Conservation (phyloP, 495 filamentous ascomycete species). For the Bryoglossum gracile region DNA sequence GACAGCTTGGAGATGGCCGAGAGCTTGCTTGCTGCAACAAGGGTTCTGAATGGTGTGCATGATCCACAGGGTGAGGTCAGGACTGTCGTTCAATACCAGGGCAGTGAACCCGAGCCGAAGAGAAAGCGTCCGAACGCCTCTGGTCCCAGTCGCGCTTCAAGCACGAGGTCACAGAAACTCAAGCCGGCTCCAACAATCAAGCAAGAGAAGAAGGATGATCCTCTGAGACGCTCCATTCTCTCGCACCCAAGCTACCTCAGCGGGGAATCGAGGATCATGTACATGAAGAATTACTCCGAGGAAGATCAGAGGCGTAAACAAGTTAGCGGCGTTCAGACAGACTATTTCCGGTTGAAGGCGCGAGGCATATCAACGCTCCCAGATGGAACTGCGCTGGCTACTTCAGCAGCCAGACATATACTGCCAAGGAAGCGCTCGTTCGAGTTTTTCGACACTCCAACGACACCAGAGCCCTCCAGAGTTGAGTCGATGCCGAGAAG, state of each 20-base stretch:
- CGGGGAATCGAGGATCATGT: conserved; percentile 20
- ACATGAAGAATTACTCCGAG: conserved; percentile 18
- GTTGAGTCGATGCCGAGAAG: conserved; percentile 5
- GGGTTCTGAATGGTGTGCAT: conserved; percentile 21
- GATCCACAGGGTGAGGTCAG: conserved; percentile 3
- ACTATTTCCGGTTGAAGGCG: conserved; percentile 40
- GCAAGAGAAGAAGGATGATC: conserved; percentile 21
- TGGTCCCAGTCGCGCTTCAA: background rate
- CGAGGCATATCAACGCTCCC: conserved; percentile 31
- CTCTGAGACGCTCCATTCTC: conserved; percentile 21
- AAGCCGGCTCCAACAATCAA: conserved; percentile 8
- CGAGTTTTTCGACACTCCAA: conserved; percentile 11
- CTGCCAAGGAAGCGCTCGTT: conserved; percentile 17
- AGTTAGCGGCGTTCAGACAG: conserved; percentile 31
- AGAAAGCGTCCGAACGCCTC: conserved; percentile 8
- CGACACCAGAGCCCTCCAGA: conserved; percentile 6
- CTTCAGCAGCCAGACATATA: conserved; percentile 12
- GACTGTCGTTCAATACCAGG: conserved; percentile 5
- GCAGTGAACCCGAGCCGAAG: background rate
- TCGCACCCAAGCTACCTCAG: conserved; percentile 21
- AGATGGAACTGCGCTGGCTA: conserved; percentile 25
- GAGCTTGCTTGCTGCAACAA: conserved; percentile 16
- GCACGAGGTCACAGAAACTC: too few species aligned
- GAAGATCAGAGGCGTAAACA: conserved; percentile 18
- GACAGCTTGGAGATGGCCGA: conserved; percentile 19